Evolutionary conservation across 2,329 filamentous ascomycete species (phyloP).

Genomic region (Alternaria sp.): DNA sequence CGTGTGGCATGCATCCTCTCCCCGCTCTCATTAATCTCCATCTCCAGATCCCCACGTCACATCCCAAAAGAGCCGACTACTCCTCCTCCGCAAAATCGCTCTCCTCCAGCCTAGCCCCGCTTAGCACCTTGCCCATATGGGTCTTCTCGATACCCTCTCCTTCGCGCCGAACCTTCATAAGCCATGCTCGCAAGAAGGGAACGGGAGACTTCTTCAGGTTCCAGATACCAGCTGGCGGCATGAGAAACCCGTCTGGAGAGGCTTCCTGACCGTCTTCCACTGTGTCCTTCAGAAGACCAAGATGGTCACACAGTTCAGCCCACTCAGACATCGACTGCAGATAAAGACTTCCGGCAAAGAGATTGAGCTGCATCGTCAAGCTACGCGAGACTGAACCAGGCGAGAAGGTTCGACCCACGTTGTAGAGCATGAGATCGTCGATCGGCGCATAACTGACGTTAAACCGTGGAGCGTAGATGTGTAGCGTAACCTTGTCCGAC

Average conservation of each 20-base stretch:
- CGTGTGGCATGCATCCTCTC: neutral
- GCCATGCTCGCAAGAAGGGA: slow-evolving; percentile 48
- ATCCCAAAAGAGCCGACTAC: neutral
- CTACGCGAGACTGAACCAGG: slow-evolving; percentile 19
- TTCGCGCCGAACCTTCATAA: slow-evolving; percentile 37
- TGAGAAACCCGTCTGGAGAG: slow-evolving; percentile 41
- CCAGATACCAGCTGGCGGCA: slow-evolving; percentile 31
- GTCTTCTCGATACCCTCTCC: slow-evolving; percentile 52
- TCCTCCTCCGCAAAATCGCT: slow-evolving; percentile 32
- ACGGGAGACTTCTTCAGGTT: slow-evolving; percentile 51
- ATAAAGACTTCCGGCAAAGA: slow-evolving; percentile 74
- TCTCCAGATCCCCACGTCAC: too few relatives aligned
- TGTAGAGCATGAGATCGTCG: slow-evolving; percentile 57
- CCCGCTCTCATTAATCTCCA: too few relatives aligned
- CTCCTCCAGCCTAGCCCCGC: slow-evolving; percentile 45
- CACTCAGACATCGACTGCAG: slow-evolving; percentile 64
- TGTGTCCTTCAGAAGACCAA: slow-evolving; percentile 55
- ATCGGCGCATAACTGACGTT: slow-evolving; percentile 46
- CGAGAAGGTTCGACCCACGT: slow-evolving; percentile 30
- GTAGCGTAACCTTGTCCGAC: slow-evolving; percentile 17
- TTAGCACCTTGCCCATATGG: slow-evolving; percentile 52
- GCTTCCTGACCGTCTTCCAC: slow-evolving; percentile 31
- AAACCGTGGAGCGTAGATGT: slow-evolving; percentile 50
- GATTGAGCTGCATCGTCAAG: slow-evolving; percentile 60
- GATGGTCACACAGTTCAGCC: slow-evolving; percentile 54